Conservation (phyloP, 306 rosid genomes). For the Begonia peltatifolia region DNA sequence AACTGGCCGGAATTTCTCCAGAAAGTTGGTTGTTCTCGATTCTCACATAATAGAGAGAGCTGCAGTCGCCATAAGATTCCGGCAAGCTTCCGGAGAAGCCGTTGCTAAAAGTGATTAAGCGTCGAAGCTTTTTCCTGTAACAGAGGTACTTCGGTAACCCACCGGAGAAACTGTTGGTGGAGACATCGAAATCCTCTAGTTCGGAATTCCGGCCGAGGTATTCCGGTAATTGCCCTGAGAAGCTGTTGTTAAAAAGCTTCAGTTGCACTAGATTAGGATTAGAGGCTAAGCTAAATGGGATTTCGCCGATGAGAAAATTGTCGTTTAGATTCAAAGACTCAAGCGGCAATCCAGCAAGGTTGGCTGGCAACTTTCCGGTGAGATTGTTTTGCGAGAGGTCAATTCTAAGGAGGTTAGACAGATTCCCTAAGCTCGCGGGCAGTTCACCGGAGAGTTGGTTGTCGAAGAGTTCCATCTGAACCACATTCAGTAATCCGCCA, state of each 20-base stretch:
- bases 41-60: constrained; percentile 42
- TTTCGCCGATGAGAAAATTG: constrained; percentile 46
- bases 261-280: constrained; percentile 28
- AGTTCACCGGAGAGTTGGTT: constrained; percentile 50
- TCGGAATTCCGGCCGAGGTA: constrained; percentile 42
- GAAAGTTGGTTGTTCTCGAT: constrained; percentile 37
- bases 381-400: constrained; percentile 62
- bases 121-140: constrained; percentile 23
- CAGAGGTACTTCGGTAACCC: constrained; percentile 52
- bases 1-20: constrained; percentile 31
- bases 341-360: constrained; percentile 29
- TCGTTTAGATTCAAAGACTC: constrained; percentile 36
- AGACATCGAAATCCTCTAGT: constrained; percentile 43
- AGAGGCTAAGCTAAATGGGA: constrained; percentile 35
- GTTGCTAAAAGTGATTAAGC: constrained; percentile 34
- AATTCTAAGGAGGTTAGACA: constrained; percentile 21
- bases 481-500: constrained; percentile 26
- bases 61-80: constrained; percentile 24
- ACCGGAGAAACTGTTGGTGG: constrained; percentile 48
- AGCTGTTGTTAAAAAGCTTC: constrained; percentile 63
- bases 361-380: constrained; percentile 37
- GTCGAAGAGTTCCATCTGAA: constrained; percentile 23
- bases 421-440: constrained; percentile 48
- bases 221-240: constrained; percentile 37
- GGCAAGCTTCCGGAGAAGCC: constrained; percentile 44